These are phyloP conservation scores for Chernovozyma aurita DNA, from an alignment of 1,139 yeast species.

Conservation along the genomic window DNA sequence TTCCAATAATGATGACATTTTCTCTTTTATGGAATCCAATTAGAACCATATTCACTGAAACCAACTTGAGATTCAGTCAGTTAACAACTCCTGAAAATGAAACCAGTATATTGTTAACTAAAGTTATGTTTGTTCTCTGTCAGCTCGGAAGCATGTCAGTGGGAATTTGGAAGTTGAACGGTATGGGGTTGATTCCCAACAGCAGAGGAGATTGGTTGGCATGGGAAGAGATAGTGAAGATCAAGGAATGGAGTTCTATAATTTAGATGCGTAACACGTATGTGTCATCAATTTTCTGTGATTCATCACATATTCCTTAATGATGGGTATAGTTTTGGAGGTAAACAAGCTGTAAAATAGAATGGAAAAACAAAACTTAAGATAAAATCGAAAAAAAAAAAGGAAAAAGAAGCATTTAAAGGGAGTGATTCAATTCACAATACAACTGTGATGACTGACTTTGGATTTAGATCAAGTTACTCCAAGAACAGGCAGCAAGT, in stretches of 20 bases:
- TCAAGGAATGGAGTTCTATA: slow-evolving; percentile 19
- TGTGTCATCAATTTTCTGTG: background rate
- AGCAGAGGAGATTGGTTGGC: slow-evolving; percentile 88
- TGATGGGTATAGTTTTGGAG: background rate
- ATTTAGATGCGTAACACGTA: background rate
- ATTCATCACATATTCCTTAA: too few species aligned
- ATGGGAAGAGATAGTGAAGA: slow-evolving; percentile 55
- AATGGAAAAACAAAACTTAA: too few species aligned
- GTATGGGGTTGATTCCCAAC: slow-evolving; percentile 90
- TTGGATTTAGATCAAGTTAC: too few species aligned
- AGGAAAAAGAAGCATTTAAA: too few species aligned
- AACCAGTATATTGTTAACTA: slow-evolving; percentile 38
- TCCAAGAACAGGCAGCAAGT: too few species aligned
- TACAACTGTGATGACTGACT: too few species aligned
- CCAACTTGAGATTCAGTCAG: slow-evolving; percentile 41
- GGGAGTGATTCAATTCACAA: too few species aligned
- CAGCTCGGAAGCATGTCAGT: slow-evolving; percentile 65
- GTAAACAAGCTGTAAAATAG: too few species aligned
- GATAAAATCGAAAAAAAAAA: too few species aligned
- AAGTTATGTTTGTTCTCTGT: slow-evolving; percentile 44
- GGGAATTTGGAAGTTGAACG: slow-evolving; percentile 80
- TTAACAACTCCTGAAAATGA: slow-evolving; percentile 33
- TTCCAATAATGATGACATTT: slow-evolving; percentile 86
- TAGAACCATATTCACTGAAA: slow-evolving; percentile 59
- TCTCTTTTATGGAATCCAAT: slow-evolving; percentile 79